These are phyloP conservation scores for Arthrinium phaeospermum DNA, from an alignment of 2,329 filamentous ascomycete genomes.

Conservation along the genomic window DNA sequence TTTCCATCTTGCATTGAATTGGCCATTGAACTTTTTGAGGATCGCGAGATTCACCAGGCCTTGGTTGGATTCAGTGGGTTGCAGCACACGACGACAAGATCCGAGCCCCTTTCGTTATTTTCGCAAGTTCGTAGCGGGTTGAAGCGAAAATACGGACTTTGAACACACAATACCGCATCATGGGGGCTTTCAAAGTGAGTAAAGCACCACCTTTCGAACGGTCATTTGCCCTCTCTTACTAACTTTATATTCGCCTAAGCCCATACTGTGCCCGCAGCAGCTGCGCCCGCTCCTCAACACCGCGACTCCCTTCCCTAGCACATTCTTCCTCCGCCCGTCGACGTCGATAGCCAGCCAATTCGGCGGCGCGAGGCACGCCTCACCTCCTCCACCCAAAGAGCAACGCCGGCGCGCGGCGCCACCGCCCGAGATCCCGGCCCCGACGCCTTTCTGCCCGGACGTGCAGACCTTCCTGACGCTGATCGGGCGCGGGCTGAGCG, in stretches of 20 bases:
- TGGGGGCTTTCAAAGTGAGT: constrained; percentile 26
- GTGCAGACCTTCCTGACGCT: constrained; percentile 84
- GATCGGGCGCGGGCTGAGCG: constrained; percentile 85
- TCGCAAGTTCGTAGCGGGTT: not conserved
- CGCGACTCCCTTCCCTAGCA: not conserved
- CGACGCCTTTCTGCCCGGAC: constrained; percentile 87
- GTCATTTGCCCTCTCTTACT: not conserved
- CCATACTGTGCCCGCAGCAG: constrained; percentile 37
- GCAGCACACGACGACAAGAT: not conserved
- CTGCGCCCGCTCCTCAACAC: constrained; percentile 32
- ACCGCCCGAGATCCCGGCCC: constrained; percentile 58
- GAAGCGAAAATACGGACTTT: not conserved
- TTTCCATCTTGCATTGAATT: constrained; percentile 15
- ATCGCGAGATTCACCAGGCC: constrained; percentile 8
- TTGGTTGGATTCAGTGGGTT: not conserved
- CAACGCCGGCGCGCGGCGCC: not conserved
- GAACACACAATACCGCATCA: constrained; percentile 16
- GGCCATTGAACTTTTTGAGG: constrained; percentile 19
- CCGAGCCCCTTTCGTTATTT: not conserved
- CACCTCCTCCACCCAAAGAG: not conserved
- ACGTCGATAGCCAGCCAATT: constrained; percentile 22
- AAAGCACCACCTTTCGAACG: not conserved
- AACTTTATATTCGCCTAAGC: constrained; percentile 25
- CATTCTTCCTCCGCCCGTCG: constrained; percentile 20
- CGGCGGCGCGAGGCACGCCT: not conserved